Conservation (phyloP, 805 yeast species). For the Suhomyces tanzawaensis region DNA sequence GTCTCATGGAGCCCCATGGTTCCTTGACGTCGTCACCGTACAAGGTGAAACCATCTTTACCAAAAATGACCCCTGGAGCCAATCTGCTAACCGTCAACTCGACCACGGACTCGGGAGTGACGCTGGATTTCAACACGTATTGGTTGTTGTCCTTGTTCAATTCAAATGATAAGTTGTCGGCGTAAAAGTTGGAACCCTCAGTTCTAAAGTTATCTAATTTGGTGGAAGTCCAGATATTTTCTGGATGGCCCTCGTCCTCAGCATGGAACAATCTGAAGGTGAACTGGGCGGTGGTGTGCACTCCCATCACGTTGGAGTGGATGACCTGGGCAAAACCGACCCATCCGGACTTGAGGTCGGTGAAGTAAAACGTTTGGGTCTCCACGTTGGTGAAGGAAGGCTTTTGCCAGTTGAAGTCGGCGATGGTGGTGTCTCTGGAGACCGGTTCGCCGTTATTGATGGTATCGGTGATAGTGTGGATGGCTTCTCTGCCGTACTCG, state of each 20-base stretch:
- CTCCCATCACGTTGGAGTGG: conserved; percentile 86
- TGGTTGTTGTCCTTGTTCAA: conserved; percentile 54
- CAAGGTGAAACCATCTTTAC: conserved; percentile 78
- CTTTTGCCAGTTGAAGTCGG: conserved; percentile 71
- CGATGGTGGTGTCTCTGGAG: conserved; percentile 54
- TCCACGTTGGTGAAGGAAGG: conserved; percentile 90
- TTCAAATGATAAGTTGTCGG: conserved; percentile 67
- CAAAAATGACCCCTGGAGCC: conserved; percentile 85
- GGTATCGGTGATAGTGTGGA: conserved; percentile 73
- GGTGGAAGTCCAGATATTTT: conserved; percentile 84
- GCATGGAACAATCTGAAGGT: conserved; percentile 77
- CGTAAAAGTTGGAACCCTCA: conserved; percentile 75
- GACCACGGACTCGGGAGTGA: conserved; percentile 65
- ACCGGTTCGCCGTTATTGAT: conserved; percentile 40
- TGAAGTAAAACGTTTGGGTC: conserved; percentile 89
- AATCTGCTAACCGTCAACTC: conserved; percentile 61
- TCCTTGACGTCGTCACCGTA: conserved; percentile 80
- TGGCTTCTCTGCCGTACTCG: conserved; percentile 89
- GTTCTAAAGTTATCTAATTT: conserved; percentile 74
- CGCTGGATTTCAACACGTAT: conserved; percentile 54
- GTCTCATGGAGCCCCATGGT: conserved; percentile 99
- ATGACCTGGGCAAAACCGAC: conserved; percentile 92
- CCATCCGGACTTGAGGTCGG: conserved; percentile 57
- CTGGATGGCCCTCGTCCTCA: conserved; percentile 34
- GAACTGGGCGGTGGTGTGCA: conserved; percentile 89